phyloP scores from a whole-genome alignment of 805 yeast species.

The Candida tallmaniae region DNA sequence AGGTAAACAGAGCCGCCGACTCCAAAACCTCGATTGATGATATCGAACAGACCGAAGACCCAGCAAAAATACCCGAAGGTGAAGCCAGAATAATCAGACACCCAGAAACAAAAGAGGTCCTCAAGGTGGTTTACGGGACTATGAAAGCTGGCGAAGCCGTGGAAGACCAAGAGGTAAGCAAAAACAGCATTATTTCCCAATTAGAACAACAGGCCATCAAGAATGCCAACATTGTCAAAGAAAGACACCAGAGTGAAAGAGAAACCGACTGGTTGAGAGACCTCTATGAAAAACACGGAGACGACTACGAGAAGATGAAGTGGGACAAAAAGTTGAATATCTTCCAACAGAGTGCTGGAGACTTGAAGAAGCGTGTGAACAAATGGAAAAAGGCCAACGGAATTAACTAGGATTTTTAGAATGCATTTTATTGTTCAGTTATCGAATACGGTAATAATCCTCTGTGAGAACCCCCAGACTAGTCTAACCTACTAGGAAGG shows the following conservation, averaged over 20 bases:
- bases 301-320: slow-evolving; percentile 83
- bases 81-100: slow-evolving; percentile 75
- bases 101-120: slow-evolving; percentile 56
- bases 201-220: slow-evolving; percentile 49
- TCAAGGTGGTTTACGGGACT: slow-evolving; percentile 67
- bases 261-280: slow-evolving; percentile 69
- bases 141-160: slow-evolving; percentile 31
- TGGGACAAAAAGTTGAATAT: slow-evolving; percentile 86
- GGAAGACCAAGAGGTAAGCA: slow-evolving; percentile 21
- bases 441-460: too few relatives aligned
- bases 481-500: too few relatives aligned
- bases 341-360: slow-evolving; percentile 82
- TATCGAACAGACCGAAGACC: slow-evolving; percentile 44
- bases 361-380: slow-evolving; percentile 62
- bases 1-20: slow-evolving; percentile 29
- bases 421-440: too few relatives aligned
- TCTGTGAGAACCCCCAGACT: too few relatives aligned
- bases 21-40: slow-evolving; percentile 29
- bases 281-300: slow-evolving; percentile 76
- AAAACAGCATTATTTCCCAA: slow-evolving; percentile 55
- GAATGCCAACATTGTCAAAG: slow-evolving; percentile 47
- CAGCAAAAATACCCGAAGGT: slow-evolving; percentile 66
- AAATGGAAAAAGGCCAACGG: slow-evolving; percentile 57
- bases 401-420: not conserved
- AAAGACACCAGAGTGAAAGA: slow-evolving; percentile 59